phyloP scores from a whole-genome alignment of 257 asterid species.

The Plantago ovata region DNA sequence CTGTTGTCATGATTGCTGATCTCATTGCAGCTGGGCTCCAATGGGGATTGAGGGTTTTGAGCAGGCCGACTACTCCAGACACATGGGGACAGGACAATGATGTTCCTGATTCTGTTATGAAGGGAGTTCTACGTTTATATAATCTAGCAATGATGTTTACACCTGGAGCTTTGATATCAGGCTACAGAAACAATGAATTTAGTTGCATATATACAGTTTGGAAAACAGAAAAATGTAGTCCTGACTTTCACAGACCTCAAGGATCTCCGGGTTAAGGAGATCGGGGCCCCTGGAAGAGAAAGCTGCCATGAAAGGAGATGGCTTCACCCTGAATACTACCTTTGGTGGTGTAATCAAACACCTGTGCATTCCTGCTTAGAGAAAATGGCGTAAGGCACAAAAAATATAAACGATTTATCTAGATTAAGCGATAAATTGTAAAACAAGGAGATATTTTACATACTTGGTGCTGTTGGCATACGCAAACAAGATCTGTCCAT shows the following conservation, averaged over 20 bases:
- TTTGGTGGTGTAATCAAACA: slow-evolving; percentile 34
- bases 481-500: slow-evolving; percentile 31
- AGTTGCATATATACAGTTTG: background rate
- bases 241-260: slow-evolving; percentile 42
- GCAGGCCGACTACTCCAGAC: slow-evolving; percentile 53
- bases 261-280: slow-evolving; percentile 42
- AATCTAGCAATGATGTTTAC: slow-evolving; percentile 44
- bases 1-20: slow-evolving; percentile 63
- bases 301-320: slow-evolving; percentile 56
- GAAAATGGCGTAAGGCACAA: background rate
- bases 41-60: slow-evolving; percentile 44
- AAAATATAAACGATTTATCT: background rate
- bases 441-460: too few species aligned
- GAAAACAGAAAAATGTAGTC: too few species aligned
- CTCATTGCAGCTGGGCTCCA: slow-evolving; percentile 65
- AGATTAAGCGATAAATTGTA: background rate
- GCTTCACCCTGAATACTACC: slow-evolving; percentile 20
- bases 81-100: slow-evolving; percentile 81
- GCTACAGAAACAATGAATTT: slow-evolving; percentile 24
- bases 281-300: slow-evolving; percentile 84
- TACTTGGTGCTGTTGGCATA: slow-evolving; percentile 43
- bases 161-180: slow-evolving; percentile 75
- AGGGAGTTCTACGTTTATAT: slow-evolving; percentile 34
- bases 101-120: slow-evolving; percentile 34
- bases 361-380: slow-evolving; percentile 39